Base-by-base conservation (phyloP, 768 basidiomycete genomes). In the Lactifluus subvellereus region DNA sequence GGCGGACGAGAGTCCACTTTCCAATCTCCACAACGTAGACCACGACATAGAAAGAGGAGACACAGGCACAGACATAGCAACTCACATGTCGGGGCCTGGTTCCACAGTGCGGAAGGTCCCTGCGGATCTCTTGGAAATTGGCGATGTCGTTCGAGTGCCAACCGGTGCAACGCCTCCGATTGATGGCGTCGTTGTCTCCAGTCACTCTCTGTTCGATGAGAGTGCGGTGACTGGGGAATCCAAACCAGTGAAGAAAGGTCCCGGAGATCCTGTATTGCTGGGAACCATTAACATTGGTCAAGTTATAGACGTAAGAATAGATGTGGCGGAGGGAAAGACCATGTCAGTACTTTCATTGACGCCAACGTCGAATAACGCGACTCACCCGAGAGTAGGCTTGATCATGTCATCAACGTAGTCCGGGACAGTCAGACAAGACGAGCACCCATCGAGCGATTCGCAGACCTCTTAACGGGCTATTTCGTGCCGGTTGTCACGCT, bases 161-260 rank as follows among this genome's bases (percentile, higher is more conserved):
- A 79, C 82, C 20, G 92, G 92, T 1, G 78, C 85, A 1, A 85
- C 84, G 1, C 92, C 91, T 6, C 87, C 92, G 16, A 84, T 84
- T 1, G 92, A 94, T 72, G 89, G 88, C 1, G 81, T 77, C 1
- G 77, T 94, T 51, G 73, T 87, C 8, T 72, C 79, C 4, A 77
- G 78, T 4, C 65, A 73, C 0, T 75, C 78, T 2, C 72, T 75
- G 1, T 91, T 94, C 65, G 90, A 94, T 68, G 92, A 94, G 71
- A 89, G 89, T 64, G 91, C 88, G 2, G 76, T 94, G 55, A 94
- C 93, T 0, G 92, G 92, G 5, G 92, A 94, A 72, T 84, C 86
- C 14, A 76, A 74, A 48, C 81, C 79, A 0, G 79, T 92, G 33
- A 74, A 71, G 64, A 94, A 94, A 71, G 62, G 62, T 2, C 48